These are phyloP conservation scores for Zymoseptoria passerinii DNA, from an alignment of 2,329 filamentous ascomycete species.

Conservation along the genomic window DNA sequence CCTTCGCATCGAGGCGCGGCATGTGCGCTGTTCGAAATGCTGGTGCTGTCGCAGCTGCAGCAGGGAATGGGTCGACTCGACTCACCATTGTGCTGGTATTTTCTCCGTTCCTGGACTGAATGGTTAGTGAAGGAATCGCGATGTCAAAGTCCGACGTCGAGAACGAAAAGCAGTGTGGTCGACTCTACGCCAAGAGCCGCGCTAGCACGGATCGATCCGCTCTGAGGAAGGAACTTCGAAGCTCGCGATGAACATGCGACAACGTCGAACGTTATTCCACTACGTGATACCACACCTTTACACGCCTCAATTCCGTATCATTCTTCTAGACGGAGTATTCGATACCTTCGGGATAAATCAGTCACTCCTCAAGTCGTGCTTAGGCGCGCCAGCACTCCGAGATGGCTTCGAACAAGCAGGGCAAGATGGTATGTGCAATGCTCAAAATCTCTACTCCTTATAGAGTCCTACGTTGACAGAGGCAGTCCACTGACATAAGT, in stretches of 20 bases:
- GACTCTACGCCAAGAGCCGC: neutral
- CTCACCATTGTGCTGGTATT: conserved; percentile 44
- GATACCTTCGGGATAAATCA: neutral
- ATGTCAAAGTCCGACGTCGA: conserved; percentile 6
- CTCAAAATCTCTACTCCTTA: conserved; percentile 13
- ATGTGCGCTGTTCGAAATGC: neutral
- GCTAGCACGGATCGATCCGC: neutral
- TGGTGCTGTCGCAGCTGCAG: neutral
- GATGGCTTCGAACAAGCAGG: conserved; percentile 63
- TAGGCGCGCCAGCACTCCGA: conserved; percentile 28
- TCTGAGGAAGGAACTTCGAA: neutral
- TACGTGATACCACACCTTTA: neutral
- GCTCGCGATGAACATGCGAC: neutral
- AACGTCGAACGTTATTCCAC: neutral
- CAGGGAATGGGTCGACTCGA: conserved; percentile 9
- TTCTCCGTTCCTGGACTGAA: conserved; percentile 21
- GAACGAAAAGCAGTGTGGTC: neutral
- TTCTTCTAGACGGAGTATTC: neutral
- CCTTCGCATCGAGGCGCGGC: conserved; percentile 4
- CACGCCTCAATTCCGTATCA: neutral
- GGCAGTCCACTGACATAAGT: conserved; percentile 34
- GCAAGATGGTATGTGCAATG: conserved; percentile 83
- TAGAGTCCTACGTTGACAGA: conserved; percentile 35
- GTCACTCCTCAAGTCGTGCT: conserved; percentile 32
- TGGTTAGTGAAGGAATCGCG: conserved; percentile 2